These are phyloP conservation scores for Lactifluus rugatus DNA, from an alignment of 768 basidiomycete species.

Conservation along the genomic window DNA sequence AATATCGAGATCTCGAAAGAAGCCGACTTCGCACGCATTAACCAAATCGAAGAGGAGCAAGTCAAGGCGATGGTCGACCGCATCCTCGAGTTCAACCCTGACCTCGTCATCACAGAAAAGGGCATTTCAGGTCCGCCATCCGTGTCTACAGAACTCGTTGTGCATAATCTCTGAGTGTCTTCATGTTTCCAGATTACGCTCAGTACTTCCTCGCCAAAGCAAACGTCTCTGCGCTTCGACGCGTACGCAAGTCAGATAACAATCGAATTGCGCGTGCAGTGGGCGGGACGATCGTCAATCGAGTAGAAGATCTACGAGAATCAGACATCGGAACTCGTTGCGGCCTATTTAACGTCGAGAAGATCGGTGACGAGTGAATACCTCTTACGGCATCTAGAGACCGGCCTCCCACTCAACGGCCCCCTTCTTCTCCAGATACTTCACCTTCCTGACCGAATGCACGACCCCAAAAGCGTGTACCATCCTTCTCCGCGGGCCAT, in stretches of 20 bases:
- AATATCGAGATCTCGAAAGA: slow-evolving; percentile 98
- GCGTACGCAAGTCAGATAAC: slow-evolving; percentile 98
- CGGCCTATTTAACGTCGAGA: no score
- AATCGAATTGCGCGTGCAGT: slow-evolving; percentile 95
- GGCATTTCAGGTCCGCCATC: slow-evolving; percentile 70
- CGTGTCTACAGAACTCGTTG: background rate
- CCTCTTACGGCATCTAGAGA: background rate
- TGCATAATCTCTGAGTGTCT: background rate
- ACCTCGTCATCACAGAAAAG: slow-evolving; percentile 94
- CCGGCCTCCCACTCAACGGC: background rate
- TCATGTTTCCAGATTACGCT: slow-evolving; percentile 58
- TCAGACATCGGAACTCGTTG: no score
- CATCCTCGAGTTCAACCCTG: slow-evolving; percentile 89
- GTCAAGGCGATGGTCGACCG: slow-evolving; percentile 77
- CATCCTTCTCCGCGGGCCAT: slow-evolving; percentile 93
- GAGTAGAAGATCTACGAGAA: slow-evolving; percentile 69
- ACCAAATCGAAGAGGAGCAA: slow-evolving; percentile 96
- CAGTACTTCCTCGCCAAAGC: slow-evolving; percentile 83
- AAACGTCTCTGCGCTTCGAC: slow-evolving; percentile 86
- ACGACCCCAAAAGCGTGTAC: slow-evolving; percentile 90
- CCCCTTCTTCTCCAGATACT: slow-evolving; percentile 55
- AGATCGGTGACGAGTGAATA: no score
- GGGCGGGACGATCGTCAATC: slow-evolving; percentile 94
- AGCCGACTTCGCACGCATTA: slow-evolving; percentile 83
- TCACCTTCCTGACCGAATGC: slow-evolving; percentile 94